Base-by-base conservation (phyloP, 768 basidiomycete species). In the Panaeolus cyanescens region DNA sequence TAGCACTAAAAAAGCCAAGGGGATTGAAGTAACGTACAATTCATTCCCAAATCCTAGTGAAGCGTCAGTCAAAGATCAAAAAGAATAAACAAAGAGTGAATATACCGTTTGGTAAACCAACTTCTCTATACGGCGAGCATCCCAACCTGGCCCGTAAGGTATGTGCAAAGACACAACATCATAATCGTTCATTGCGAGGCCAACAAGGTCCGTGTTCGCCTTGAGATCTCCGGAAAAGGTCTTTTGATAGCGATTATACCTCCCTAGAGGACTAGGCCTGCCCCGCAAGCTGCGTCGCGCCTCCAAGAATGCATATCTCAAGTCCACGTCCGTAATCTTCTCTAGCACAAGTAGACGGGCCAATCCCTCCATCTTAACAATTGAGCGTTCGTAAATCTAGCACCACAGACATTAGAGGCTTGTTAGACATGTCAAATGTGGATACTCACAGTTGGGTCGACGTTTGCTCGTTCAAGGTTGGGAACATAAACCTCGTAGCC, bases 291-390 rank as follows among this genome's bases (percentile, higher is more conserved):
- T 66, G 19, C 85, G 79, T 8, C 86, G 78, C 6, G 73, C 74
- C 20, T 77, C 70, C 10, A 86, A 68, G 72, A 84, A 88, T 4
- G 70, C 64, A 34, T 75, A 74, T 31, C 86, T 81, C 54, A 75
- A 69, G 20, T 79, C 71, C 0, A 79, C 71, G 59, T 79, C 74
- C 5, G 73, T 73, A 20, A 88, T 75, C 63, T 83, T 85, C 65
- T 88, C 87, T 10, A 89, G 73, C 0, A 87, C 86, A 15, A 89
- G 76, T 4, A 88, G 80, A 4, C 87, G 81, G n/a, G 84, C 87
- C 5, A 88, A 79, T 13, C 87, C 87, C 66, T 84, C 79, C 54
- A 87, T 81, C 19, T 82, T 80, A 3, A 71, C 70, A 53, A 89
- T 83, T 2, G 84, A 79, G 10, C 87, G 83, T 67, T 88, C 87